Conservation (phyloP, 768 basidiomycete species). For the Sarcomyxa edulis region DNA sequence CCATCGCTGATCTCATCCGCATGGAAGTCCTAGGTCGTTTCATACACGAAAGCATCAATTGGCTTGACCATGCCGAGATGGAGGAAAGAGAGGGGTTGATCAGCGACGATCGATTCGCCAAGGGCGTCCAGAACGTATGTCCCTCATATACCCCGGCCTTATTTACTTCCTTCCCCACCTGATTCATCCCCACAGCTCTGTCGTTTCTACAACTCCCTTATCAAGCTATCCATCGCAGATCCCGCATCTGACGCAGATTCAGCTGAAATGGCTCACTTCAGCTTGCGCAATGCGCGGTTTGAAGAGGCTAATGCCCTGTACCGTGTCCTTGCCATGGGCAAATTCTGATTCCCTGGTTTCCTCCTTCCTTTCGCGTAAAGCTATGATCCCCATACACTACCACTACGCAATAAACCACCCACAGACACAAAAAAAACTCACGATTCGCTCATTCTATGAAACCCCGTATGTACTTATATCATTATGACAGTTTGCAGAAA, state of each 20-base stretch:
- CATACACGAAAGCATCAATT: constrained; percentile 62
- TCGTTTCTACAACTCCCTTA: constrained; percentile 68
- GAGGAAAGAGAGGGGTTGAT: constrained; percentile 65
- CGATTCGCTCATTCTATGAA: not conserved
- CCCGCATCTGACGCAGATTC: constrained; percentile 60
- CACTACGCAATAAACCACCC: constrained; percentile 2
- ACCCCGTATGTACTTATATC: not conserved
- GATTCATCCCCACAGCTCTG: constrained; percentile 47
- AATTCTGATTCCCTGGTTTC: constrained; percentile 24
- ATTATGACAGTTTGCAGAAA: not conserved
- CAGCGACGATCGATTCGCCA: constrained; percentile 69
- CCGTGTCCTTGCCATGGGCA: constrained; percentile 49
- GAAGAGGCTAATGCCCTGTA: constrained; percentile 77
- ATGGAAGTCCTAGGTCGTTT: constrained; percentile 66
- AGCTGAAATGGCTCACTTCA: constrained; percentile 76
- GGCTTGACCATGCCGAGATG: constrained; percentile 64
- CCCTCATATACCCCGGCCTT: constrained; percentile 1
- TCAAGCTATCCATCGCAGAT: constrained; percentile 64
- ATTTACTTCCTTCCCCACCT: constrained; percentile 4
- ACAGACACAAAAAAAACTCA: not conserved
- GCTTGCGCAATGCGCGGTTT: constrained; percentile 63
- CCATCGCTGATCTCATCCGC: constrained; percentile 60
- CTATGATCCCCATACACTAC: too few relatives aligned
- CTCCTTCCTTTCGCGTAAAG: not conserved
- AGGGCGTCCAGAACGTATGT: constrained; percentile 66